phyloP scores from a whole-genome alignment of 805 yeast species.

The Ogataea ganodermae region DNA sequence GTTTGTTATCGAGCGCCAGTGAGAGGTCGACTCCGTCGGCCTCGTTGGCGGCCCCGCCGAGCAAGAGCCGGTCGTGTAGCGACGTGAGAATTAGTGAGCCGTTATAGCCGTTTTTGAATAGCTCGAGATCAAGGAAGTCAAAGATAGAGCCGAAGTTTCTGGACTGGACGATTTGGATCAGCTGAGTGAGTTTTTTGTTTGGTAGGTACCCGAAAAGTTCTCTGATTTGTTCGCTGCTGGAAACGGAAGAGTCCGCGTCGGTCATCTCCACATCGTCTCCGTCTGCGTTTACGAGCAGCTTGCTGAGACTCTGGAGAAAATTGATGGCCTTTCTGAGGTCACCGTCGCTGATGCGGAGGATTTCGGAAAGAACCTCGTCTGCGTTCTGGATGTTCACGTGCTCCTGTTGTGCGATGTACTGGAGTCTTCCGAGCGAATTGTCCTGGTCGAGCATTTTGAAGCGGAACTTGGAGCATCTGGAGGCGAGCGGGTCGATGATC shows the following conservation, averaged over 20 bases:
- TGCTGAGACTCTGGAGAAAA: conserved; percentile 79
- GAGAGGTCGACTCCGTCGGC: conserved; percentile 37
- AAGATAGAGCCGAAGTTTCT: conserved; percentile 30
- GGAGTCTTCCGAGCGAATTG: conserved; percentile 69
- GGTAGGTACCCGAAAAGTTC: conserved; percentile 40
- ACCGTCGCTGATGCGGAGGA: conserved; percentile 77
- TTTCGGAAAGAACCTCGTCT: conserved; percentile 58
- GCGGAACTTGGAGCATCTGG: conserved; percentile 94
- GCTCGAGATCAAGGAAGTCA: conserved; percentile 27
- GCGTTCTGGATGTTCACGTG: conserved; percentile 43
- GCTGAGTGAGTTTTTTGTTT: conserved; percentile 15
- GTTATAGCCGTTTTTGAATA: conserved; percentile 36
- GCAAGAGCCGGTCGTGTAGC: conserved; percentile 35
- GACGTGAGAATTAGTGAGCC: conserved; percentile 34
- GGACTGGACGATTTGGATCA: conserved; percentile 21
- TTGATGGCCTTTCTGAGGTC: conserved; percentile 95
- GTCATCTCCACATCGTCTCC: conserved; percentile 36
- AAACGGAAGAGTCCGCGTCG: conserved; percentile 13
- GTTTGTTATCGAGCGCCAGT: conserved; percentile 57
- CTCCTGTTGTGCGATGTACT: conserved; percentile 58
- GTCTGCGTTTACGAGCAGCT: conserved; percentile 39
- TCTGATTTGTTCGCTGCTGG: conserved; percentile 21
- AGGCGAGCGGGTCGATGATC: conserved; percentile 94
- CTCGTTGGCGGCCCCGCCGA: conserved; percentile 25
- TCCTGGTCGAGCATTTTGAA: conserved; percentile 74